phyloP scores from a whole-genome alignment of 345 rosid genomes.

The Pseudoturritis turrita region DNA sequence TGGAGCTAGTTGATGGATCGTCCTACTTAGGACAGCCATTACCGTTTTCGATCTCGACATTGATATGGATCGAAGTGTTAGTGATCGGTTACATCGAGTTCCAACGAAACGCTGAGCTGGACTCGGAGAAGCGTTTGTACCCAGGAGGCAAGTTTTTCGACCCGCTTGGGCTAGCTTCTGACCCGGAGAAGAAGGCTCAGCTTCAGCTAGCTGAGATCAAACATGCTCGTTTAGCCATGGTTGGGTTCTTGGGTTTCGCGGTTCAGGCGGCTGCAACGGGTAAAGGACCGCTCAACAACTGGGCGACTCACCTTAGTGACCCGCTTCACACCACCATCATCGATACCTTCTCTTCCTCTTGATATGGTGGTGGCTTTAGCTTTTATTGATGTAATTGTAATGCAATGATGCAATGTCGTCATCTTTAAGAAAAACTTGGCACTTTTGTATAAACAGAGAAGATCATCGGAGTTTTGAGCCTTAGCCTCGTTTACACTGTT shows the following conservation, averaged over 20 bases:
- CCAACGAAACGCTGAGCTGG: slow-evolving; percentile 86
- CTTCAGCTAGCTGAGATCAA: slow-evolving; percentile 98
- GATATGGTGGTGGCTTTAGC: neutral
- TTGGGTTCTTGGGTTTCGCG: slow-evolving; percentile 79
- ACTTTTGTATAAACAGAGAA: slow-evolving; percentile 7
- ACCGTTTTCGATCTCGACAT: slow-evolving; percentile 72
- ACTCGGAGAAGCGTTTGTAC: slow-evolving; percentile 86
- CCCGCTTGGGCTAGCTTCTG: slow-evolving; percentile 79
- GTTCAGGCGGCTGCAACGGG: slow-evolving; percentile 93
- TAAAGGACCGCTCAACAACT: slow-evolving; percentile 90
- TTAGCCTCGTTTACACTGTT: neutral
- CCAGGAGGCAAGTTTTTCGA: slow-evolving; percentile 88
- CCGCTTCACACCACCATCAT: slow-evolving; percentile 97
- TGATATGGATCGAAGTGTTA: slow-evolving; percentile 87
- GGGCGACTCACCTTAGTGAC: slow-evolving; percentile 99
- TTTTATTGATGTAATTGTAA: neutral
- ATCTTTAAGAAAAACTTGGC: neutral
- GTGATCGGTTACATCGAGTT: slow-evolving; percentile 90
- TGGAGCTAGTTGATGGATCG: slow-evolving; percentile 87
- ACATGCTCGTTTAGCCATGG: slow-evolving; percentile 98
- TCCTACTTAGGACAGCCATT: slow-evolving; percentile 89
- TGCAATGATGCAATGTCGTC: neutral
- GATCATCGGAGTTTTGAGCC: neutral
- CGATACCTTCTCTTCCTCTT: slow-evolving; percentile 49
- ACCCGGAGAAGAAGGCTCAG: slow-evolving; percentile 83